Percentiles rank a stretch among this genome's conserved stretches.
Evolutionary conservation across 805 yeast genomes (phyloP).

Genomic region (Saturnispora kantuleensis): DNA sequence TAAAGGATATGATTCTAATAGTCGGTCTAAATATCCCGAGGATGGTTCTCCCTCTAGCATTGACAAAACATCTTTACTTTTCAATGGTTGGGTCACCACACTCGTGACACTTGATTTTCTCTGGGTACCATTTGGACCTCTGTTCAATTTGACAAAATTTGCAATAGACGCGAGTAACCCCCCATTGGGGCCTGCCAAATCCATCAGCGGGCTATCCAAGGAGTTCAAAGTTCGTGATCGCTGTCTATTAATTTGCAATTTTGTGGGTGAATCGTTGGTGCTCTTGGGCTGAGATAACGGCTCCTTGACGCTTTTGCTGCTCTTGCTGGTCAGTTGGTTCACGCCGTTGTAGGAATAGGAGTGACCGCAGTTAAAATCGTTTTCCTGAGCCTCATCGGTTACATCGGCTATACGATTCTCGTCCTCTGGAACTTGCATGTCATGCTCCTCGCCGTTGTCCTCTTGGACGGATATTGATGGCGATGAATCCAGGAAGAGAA

Average conservation of each 20-base stretch:
- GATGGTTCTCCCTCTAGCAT: constrained; percentile 22
- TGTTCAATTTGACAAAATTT: constrained; percentile 21
- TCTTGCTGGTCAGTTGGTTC: background rate
- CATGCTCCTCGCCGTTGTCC: background rate
- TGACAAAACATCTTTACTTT: constrained; percentile 5
- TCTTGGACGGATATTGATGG: background rate
- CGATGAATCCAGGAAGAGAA: constrained; percentile 10
- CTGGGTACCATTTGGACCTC: constrained; percentile 5
- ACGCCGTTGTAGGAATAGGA: background rate
- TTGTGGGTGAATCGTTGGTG: too few species aligned
- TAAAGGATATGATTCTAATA: constrained; percentile 22
- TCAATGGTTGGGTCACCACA: background rate
- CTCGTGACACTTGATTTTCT: constrained; percentile 5
- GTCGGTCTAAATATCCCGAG: constrained; percentile 23
- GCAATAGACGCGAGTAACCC: constrained; percentile 24
- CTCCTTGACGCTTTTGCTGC: background rate
- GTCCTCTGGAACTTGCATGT: background rate
- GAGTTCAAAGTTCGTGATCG: constrained; percentile 27
- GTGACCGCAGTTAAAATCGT: too few species aligned
- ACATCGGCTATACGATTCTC: background rate
- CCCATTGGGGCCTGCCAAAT: constrained; percentile 10
- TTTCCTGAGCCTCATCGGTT: too few species aligned
- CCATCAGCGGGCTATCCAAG: constrained; percentile 14
- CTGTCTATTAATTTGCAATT: constrained; percentile 15
- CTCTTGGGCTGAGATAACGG: background rate